phyloP scores from a whole-genome alignment of 345 rosid genomes.

The Geranium brycei region DNA sequence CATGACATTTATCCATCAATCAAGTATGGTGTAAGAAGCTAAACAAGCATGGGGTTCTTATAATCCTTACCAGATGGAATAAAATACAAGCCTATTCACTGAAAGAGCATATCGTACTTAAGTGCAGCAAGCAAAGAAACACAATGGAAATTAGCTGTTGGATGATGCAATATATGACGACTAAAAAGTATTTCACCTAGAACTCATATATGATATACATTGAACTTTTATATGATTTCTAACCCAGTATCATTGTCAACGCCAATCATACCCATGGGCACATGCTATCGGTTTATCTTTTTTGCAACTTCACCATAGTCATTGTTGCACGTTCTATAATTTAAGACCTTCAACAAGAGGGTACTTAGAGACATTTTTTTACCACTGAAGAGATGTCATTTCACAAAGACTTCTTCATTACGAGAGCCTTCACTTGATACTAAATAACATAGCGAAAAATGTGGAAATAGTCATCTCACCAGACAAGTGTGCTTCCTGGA shows the following conservation, averaged over 20 bases:
- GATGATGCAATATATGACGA: background rate
- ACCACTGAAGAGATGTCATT: background rate
- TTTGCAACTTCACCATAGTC: background rate
- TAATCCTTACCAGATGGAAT: background rate
- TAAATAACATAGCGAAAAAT: background rate
- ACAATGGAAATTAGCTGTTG: background rate
- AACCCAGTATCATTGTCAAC: background rate
- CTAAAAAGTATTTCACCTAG: background rate
- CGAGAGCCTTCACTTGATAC: background rate
- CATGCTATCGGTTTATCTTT: background rate
- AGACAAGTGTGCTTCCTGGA: conserved; percentile 81
- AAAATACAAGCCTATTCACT: background rate
- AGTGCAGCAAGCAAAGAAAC: background rate
- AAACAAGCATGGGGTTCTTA: background rate
- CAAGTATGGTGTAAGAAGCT: background rate
- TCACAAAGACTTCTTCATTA: background rate
- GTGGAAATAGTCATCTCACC: conserved; percentile 26
- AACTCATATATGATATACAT: background rate
- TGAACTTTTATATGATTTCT: background rate
- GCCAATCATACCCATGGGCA: background rate
- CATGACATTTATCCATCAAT: conserved; percentile 2
- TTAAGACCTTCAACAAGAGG: background rate
- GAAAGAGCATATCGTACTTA: background rate
- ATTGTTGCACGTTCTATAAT: background rate
- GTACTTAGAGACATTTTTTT: background rate